A percentile compares a stretch with the other conserved stretches of the same genome.
Evolutionary conservation across 1,139 yeast genomes (phyloP).

Genomic region (Eremothecium cymbalariae): DNA sequence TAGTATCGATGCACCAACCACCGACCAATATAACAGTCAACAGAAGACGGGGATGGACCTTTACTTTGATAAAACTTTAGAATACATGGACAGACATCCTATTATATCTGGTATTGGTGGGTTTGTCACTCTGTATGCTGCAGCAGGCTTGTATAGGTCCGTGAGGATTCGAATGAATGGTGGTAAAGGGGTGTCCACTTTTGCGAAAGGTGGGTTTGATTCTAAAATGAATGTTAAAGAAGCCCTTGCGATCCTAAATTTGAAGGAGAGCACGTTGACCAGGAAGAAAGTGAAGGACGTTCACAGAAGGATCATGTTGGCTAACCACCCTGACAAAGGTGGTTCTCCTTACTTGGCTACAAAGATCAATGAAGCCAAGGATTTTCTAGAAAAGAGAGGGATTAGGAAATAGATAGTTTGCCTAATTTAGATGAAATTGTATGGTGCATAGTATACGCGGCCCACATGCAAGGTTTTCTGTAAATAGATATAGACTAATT

Average conservation of each 20-base stretch:
- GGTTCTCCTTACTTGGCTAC: constrained; percentile 95
- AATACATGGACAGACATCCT: constrained; percentile 71
- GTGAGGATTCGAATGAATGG: constrained; percentile 55
- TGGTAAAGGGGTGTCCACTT: constrained; percentile 57
- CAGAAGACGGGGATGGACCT: constrained; percentile 39
- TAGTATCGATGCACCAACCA: constrained; percentile 14
- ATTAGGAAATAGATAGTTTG: constrained; percentile 18
- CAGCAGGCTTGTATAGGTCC: constrained; percentile 62
- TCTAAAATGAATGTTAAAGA: constrained; percentile 83
- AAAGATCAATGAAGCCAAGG: constrained; percentile 94
- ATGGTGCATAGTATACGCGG: neutral
- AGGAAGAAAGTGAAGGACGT: constrained; percentile 80
- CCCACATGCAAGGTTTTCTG: constrained; percentile 1
- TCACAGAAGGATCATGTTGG: constrained; percentile 86
- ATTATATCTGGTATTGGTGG: constrained; percentile 64
- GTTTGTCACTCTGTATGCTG: constrained; percentile 53
- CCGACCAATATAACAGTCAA: constrained; percentile 21
- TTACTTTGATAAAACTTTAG: constrained; percentile 58
- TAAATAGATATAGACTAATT: constrained; percentile 1
- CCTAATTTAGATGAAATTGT: too few species aligned
- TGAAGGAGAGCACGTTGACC: constrained; percentile 70
- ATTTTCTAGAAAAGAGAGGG: constrained; percentile 70
- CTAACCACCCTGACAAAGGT: constrained; percentile 96
- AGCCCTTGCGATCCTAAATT: constrained; percentile 78
- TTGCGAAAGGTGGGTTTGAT: constrained; percentile 79